Evolutionary conservation across 2,329 filamentous ascomycete genomes (phyloP).

Genomic region (Cadophora sp.): DNA sequence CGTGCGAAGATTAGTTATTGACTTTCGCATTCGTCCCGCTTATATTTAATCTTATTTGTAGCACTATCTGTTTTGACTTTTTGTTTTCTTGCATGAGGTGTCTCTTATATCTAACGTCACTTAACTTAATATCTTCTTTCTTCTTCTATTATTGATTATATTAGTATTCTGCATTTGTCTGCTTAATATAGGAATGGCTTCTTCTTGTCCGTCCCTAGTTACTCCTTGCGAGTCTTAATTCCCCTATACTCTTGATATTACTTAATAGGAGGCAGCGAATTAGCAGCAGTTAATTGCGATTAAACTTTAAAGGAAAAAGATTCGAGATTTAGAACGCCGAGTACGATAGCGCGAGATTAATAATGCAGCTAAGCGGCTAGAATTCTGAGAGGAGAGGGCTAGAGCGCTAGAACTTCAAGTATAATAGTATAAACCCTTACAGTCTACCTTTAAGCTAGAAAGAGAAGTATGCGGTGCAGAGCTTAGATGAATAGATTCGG

Average conservation of each 20-base stretch:
- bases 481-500: too few species aligned
- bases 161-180: not conserved
- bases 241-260: not conserved
- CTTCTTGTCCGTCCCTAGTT: not conserved
- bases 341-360: too few species aligned
- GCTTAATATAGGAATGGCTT: not conserved
- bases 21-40: not conserved
- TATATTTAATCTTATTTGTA: not conserved
- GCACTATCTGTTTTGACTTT: not conserved
- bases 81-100: not conserved
- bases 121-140: not conserved
- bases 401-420: too few species aligned
- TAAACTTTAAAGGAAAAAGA: slow-evolving; percentile 1
- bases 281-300: too few species aligned
- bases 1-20: not conserved
- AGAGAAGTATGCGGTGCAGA: too few species aligned
- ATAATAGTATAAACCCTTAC: too few species aligned
- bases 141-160: not conserved
- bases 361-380: too few species aligned
- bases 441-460: too few species aligned
- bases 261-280: not conserved
- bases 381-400: too few species aligned
- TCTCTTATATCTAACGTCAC: not conserved
- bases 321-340: too few species aligned
- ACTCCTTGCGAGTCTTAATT: not conserved